Percentiles rank a stretch among this genome's conserved stretches.
phyloP scores from a whole-genome alignment of 164 flowering plant species.

The Santalum album region DNA sequence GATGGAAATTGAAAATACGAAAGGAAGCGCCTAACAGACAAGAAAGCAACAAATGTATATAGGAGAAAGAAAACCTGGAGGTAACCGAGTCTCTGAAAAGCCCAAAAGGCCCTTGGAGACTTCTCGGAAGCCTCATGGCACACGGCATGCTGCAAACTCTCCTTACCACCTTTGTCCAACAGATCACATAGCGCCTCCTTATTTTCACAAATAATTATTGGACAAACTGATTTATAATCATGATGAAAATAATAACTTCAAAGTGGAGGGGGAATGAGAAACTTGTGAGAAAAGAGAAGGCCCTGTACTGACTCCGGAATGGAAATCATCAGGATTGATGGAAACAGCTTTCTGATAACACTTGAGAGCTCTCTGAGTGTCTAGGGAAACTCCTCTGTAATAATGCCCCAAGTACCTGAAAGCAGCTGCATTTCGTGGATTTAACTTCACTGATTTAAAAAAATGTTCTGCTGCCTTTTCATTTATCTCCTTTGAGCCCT shows the following conservation, averaged over 20 bases:
- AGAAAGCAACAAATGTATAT: not conserved
- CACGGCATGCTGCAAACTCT: conserved; percentile 50
- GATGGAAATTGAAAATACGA: not conserved
- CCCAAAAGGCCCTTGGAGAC: conserved; percentile 96
- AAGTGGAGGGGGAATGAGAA: not conserved
- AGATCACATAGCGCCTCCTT: conserved; percentile 83
- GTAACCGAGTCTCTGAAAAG: conserved; percentile 72
- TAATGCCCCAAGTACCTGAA: conserved; percentile 73
- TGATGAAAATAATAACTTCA: not conserved
- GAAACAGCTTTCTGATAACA: conserved; percentile 85
- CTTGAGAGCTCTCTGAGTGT: conserved; percentile 60
- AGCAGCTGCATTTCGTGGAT: conserved; percentile 59
- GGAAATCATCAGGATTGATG: conserved; percentile 60
- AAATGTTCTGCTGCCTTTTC: conserved; percentile 80
- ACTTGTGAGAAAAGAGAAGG: not conserved
- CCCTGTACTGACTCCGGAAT: conserved; percentile 47
- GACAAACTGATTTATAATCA: not conserved
- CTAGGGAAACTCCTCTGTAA: conserved; percentile 33
- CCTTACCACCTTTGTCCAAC: conserved; percentile 63
- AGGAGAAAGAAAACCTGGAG: conserved; percentile 41
- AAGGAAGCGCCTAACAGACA: not conserved
- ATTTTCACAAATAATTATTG: not conserved
- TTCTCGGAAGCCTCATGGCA: conserved; percentile 65
- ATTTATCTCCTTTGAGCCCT: conserved; percentile 19
- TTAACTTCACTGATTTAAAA: conserved; percentile 53